Evolutionary conservation across 495 filamentous ascomycete species (phyloP), one percentile per base, ranked within the genome.

Genomic region (Trichocladium antarcticum): DNA sequence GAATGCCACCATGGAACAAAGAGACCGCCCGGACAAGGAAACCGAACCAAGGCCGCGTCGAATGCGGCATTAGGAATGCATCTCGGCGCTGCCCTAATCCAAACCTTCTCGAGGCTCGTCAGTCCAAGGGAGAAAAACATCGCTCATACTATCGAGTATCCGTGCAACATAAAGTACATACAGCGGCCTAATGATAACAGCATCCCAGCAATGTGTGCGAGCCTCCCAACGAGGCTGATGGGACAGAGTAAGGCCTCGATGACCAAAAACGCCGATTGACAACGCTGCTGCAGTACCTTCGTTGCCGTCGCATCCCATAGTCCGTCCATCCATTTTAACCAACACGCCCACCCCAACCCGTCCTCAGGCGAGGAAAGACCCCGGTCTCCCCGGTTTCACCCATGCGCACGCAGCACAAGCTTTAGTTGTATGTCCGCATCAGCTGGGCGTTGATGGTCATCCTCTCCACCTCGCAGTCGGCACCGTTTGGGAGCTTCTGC

Each of bases 391-490:
- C 12, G 6, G 14, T 12, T 31, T 21, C 44, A 20, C 5, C 34
- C 17, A 12, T 16, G 5, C 14, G 17, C 22, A 32, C 19, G 11
- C 6, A 12, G 38, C 38, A n/a, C 38, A 15, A 39, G 24, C 11
- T 48, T 28, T 39, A 51, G 15, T 14, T 14, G 7, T 56, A 63
- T 10, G 42, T 27, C 34, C 53, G 57, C 15, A 52, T 34, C n/a
- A 65, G 42, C 42, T 58, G 42, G 15, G 55, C 49, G n/a, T 61
- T 54, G 45, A 65, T 51, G 12, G 74, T 80, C 36, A 85, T 64
- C 51, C 73, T 83, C 67, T 89, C 84, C 57, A 85, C 63, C 53
- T 87, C 84, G 47, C 75, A 69, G 47, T 78, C 80, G 6, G 73
- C 70, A 10, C 79, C 81, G 38, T 64, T 68, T 0, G 68, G 58